phyloP scores from a whole-genome alignment of 306 rosid species.

The Prunus padus region DNA sequence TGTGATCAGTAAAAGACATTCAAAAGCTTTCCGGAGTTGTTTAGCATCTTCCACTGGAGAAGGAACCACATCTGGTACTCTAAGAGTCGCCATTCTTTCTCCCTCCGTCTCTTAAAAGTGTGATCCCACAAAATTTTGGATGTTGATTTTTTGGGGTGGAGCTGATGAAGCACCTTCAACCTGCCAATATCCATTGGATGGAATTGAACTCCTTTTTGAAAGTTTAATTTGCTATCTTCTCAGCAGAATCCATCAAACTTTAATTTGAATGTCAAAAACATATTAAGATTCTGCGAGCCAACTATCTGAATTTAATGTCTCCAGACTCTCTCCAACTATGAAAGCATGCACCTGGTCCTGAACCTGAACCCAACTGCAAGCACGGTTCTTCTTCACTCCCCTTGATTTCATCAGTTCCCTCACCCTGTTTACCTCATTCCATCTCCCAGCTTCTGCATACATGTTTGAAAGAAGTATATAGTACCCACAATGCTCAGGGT shows the following conservation, averaged over 20 bases:
- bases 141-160: too few relatives aligned
- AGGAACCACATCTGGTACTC: slow-evolving; percentile 15
- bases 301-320: slow-evolving; percentile 40
- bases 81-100: slow-evolving; percentile 4
- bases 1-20: background rate
- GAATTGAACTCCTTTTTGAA: too few relatives aligned
- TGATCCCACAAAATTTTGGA: too few relatives aligned
- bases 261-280: background rate
- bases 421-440: slow-evolving; percentile 75
- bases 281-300: slow-evolving; percentile 32
- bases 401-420: slow-evolving; percentile 79
- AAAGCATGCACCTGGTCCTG: slow-evolving; percentile 59
- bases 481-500: slow-evolving; percentile 79
- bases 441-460: slow-evolving; percentile 88
- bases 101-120: background rate
- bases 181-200: too few relatives aligned
- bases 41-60: slow-evolving; percentile 9
- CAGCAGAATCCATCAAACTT: too few relatives aligned
- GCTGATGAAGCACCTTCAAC: too few relatives aligned
- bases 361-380: slow-evolving; percentile 81
- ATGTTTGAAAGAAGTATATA: slow-evolving; percentile 83
- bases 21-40: slow-evolving; percentile 19
- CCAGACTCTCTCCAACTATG: slow-evolving; percentile 57
- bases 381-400: slow-evolving; percentile 73
- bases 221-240: too few relatives aligned